Evolutionary conservation across 2,329 filamentous ascomycete genomes (phyloP).

Genomic region (Chaetomium olivaceum): DNA sequence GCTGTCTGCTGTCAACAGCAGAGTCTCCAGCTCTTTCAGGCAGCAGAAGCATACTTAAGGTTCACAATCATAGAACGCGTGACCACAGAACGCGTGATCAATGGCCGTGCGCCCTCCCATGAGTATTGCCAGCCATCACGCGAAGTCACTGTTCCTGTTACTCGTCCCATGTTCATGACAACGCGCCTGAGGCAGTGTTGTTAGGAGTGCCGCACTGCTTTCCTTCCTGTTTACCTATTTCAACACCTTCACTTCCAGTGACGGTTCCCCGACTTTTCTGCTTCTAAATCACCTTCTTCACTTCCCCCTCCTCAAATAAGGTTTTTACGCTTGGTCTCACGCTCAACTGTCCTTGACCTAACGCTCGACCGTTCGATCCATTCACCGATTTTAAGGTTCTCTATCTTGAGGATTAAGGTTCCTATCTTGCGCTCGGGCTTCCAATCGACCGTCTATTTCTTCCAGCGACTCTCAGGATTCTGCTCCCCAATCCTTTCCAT

Average conservation of each 20-base stretch:
- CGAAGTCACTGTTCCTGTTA: neutral
- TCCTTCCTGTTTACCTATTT: neutral
- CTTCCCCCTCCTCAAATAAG: too few relatives aligned
- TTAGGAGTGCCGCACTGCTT: neutral
- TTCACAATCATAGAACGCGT: neutral
- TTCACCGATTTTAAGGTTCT: too few relatives aligned
- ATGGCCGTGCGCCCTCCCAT: neutral
- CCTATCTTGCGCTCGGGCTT: too few relatives aligned
- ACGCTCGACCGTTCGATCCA: too few relatives aligned
- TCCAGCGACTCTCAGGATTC: neutral
- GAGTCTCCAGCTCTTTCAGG: too few relatives aligned
- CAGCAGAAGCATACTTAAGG: too few relatives aligned
- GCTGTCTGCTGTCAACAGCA: too few relatives aligned
- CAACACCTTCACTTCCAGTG: neutral
- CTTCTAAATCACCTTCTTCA: neutral
- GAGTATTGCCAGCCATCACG: neutral
- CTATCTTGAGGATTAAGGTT: too few relatives aligned
- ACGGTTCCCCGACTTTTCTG: neutral
- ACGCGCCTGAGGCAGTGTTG: neutral
- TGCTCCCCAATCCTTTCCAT: neutral
- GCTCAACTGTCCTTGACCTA: too few relatives aligned
- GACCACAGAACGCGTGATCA: too few relatives aligned
- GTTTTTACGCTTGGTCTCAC: too few relatives aligned
- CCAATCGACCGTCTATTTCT: too few relatives aligned
- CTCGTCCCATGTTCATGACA: neutral